Conservation (phyloP, 441 rosid species). For the Heliophila coronopifolia region DNA sequence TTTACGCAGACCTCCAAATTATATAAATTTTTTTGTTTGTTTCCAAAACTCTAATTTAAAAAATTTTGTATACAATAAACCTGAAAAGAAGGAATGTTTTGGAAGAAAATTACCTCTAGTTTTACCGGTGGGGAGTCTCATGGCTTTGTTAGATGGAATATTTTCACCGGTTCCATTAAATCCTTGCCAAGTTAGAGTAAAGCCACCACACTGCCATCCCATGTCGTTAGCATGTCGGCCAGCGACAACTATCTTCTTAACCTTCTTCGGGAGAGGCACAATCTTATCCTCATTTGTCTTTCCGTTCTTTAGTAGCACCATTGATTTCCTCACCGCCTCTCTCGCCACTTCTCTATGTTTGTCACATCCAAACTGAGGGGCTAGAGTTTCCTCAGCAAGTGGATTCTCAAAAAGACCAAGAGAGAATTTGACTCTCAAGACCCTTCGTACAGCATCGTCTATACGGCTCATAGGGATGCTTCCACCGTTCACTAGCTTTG, state of each 20-base stretch:
- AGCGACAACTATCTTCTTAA: conserved; percentile 25
- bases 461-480: conserved; percentile 27
- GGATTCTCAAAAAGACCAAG: conserved; percentile 28
- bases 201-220: conserved; percentile 35
- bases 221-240: conserved; percentile 31
- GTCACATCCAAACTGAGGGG: conserved; percentile 19
- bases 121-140: conserved; percentile 23
- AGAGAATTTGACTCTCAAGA: conserved; percentile 30
- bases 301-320: conserved; percentile 34
- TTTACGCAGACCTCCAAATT: too few species aligned
- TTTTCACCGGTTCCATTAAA: conserved; percentile 29
- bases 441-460: conserved; percentile 33
- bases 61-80: too few species aligned
- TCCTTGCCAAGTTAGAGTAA: conserved; percentile 32
- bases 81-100: too few species aligned
- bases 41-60: too few species aligned
- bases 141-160: not conserved
- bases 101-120: conserved; percentile 13
- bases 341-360: conserved; percentile 28
- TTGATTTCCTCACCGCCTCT: conserved; percentile 33
- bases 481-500: conserved; percentile 27
- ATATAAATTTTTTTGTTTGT: too few species aligned
- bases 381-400: not conserved
- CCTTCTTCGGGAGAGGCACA: conserved; percentile 26
- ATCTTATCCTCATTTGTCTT: conserved; percentile 14